Conservation (phyloP, 2,329 filamentous ascomycete species). For the Aspergillus sp. region DNA sequence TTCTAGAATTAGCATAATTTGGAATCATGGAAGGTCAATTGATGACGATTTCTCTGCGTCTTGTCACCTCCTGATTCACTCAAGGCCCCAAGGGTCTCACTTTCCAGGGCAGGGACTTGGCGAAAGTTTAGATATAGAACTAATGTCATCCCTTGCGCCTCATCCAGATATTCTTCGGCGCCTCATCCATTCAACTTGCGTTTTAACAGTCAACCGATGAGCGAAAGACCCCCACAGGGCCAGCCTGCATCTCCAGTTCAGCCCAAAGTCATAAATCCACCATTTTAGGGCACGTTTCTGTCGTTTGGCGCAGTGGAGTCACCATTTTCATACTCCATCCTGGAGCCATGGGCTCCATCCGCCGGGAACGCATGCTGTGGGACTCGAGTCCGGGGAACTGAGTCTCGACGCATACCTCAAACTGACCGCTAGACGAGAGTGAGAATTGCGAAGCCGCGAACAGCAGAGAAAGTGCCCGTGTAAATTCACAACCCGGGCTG, state of each 20-base stretch:
- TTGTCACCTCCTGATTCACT: no score
- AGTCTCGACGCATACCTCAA: not conserved
- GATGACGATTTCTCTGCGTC: not conserved
- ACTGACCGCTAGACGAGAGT: not conserved
- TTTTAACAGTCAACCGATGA: slow-evolving; percentile 1
- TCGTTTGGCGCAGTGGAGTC: not conserved
- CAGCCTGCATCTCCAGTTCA: not conserved
- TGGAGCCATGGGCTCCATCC: not conserved
- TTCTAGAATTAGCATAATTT: not conserved
- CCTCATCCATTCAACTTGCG: not conserved
- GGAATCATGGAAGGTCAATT: not conserved
- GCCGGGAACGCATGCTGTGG: not conserved
- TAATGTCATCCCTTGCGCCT: slow-evolving; percentile 3
- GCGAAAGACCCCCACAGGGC: not conserved
- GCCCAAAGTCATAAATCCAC: not conserved
- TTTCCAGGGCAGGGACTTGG: not conserved
- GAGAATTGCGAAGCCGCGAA: not conserved
- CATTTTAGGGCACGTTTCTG: not conserved
- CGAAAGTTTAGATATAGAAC: not conserved
- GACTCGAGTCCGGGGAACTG: not conserved
- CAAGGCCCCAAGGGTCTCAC: not conserved
- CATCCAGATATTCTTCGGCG: not conserved
- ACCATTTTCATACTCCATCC: not conserved
- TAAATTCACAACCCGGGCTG: not conserved
- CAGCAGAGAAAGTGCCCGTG: not conserved